Base-by-base conservation (phyloP, 371 early-diverging fungal species). In the Enterospora canceri region DNA sequence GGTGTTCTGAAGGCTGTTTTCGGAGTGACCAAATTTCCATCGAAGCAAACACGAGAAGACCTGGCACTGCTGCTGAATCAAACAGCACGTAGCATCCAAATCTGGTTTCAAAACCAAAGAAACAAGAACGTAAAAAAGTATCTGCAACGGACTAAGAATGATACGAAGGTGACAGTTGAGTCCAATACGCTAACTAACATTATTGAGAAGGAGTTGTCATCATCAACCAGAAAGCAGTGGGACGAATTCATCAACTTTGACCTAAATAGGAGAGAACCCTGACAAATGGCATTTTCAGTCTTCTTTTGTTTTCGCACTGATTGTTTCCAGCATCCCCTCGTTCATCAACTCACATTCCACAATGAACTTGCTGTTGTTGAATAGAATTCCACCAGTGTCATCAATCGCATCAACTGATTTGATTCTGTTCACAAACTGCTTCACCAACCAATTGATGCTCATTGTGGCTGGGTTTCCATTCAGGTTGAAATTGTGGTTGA, bases 81-180 rank as follows among this genome's bases (percentile, higher is more conserved):
- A 3, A 32, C 64, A 16, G 21, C 24, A 16, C 46, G 72, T 46
- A 34, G 68, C 5, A 63, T 77, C 23, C 74, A 77, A 55, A 72
- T 77, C 5, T 77, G 77, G 77, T 77, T 77, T 55, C 74, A 77
- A 47, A 77, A 77, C 49, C 29, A 67, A 26, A 60, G 77, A 59
- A 24, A 56, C 19, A 24, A 66, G n/a, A 18, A 12, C 4, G 33
- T 26, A 12, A 32, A 12, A 57, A 4, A 3, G 24, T 5, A 30
- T 16, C 33, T 15, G 26, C 4, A 26, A 12, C 15, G 12, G 53
- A 53, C 4, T 15, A 8, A 8, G 23, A 8, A 15, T 32, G 35
- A 58, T 8, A 34, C 4, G 23, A 19, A 34, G 24, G 21, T 26
- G 24, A 62, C 62, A 47, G 8, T 64, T 16, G 66, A 65, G n/a